Base-by-base conservation (phyloP, 176 grass and related monocot genomes). In the Puccinellia tenuiflora region DNA sequence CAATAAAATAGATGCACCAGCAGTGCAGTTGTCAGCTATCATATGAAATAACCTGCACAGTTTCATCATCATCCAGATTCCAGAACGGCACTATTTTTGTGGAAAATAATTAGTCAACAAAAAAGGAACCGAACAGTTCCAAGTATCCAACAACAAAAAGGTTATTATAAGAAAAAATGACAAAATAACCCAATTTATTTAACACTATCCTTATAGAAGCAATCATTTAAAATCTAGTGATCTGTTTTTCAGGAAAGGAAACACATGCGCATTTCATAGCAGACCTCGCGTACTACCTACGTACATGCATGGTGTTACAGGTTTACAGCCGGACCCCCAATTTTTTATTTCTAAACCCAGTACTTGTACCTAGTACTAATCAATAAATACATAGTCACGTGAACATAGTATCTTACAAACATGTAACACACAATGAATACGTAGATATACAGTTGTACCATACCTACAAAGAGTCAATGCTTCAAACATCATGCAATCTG, bases 61-160 rank as follows among this genome's bases (percentile, higher is more conserved):
- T 37, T 68, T 6, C 62, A 80, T 67, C 62, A 80, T 67, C 16
- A 65, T 18, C 45, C 20, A 80, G 30, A 68, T 48, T 25, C 45
- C 12, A 80, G 30, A 68, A 68, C 11, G 17, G 39, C 43, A 29
- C 42, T 59, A 9, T 82, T 82, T 71, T 42, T 81, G 7, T 40
- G 9, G 48, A 21, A 79, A 30, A 28, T 37, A 43, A 81, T 80
- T 73, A 64, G 47, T 63, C 12, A 31, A 1, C 16, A 61, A 10
- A 68, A 40, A 75, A 53, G 57, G 73, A 79, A 48, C 5, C 16
- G 38, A 51, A 68, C 59, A 48, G 57, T 85, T 75, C 68, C 22
- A 68, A 80, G 38, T 28, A 75, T 10, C 37, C 67, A 66, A 53
- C 59, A 26, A 16, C 21, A 68, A 34, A 69, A 76, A 9, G 7